phyloP scores from a whole-genome alignment of 768 basidiomycete species.

The Boletus subparvulus region DNA sequence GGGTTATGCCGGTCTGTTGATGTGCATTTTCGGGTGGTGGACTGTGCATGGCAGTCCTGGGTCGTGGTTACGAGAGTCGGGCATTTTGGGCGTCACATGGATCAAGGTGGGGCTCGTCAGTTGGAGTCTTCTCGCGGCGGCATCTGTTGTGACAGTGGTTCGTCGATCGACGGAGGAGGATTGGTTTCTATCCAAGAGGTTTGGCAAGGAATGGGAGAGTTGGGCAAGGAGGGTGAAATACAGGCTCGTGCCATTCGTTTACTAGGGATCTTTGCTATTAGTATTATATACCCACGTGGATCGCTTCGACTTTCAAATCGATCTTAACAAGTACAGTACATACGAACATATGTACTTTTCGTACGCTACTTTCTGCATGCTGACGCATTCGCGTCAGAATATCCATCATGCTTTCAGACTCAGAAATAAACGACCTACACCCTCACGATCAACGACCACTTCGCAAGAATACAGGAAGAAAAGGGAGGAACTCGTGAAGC shows the following conservation, averaged over 20 bases:
- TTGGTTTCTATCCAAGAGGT: slow-evolving; percentile 11
- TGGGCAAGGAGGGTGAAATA: slow-evolving; percentile 19
- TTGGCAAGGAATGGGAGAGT: slow-evolving; percentile 22
- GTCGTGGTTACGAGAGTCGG: slow-evolving; percentile 5
- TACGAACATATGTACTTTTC: too few species aligned
- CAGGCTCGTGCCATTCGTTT: slow-evolving; percentile 7
- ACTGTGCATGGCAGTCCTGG: background rate
- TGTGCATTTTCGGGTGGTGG: background rate
- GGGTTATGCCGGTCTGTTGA: slow-evolving; percentile 17
- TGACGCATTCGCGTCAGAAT: background rate
- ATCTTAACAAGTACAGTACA: too few species aligned
- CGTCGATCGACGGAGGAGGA: slow-evolving; percentile 26
- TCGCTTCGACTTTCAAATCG: too few species aligned
- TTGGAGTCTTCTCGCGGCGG: background rate
- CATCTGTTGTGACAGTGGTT: background rate
- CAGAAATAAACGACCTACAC: slow-evolving; percentile 45
- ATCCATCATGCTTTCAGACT: slow-evolving; percentile 39
- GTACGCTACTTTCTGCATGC: background rate
- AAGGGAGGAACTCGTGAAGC: slow-evolving; percentile 76
- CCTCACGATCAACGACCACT: slow-evolving; percentile 71
- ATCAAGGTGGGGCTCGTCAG: background rate
- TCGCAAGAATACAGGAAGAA: too few species aligned
- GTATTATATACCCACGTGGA: too few species aligned
- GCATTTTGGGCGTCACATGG: background rate
- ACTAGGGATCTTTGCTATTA: background rate